Conservation (phyloP, 805 yeast species). For the Wickerhamomyces subpelliculosus region DNA sequence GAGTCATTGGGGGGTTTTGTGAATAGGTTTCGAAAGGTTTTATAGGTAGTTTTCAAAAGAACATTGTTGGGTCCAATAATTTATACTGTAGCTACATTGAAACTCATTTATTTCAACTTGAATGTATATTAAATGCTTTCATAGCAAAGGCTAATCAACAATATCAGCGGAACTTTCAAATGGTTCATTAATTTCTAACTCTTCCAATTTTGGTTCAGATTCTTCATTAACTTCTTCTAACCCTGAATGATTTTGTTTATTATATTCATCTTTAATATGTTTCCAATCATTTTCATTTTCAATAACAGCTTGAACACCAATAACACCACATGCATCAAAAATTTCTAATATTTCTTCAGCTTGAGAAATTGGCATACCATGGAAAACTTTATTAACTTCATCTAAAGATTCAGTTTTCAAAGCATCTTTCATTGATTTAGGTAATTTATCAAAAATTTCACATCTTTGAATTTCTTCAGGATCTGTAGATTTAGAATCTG, state of each 20-base stretch:
- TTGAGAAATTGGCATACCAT: slow-evolving; percentile 59
- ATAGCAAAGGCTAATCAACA: slow-evolving; percentile 25
- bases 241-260: slow-evolving; percentile 9
- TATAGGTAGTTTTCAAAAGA: too few species aligned
- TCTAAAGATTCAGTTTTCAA: slow-evolving; percentile 66
- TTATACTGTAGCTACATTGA: too few species aligned
- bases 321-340: slow-evolving; percentile 75
- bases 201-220: slow-evolving; percentile 8
- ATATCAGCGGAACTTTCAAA: slow-evolving; percentile 27
- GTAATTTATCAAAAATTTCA: slow-evolving; percentile 51
- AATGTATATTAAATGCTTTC: not conserved
- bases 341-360: slow-evolving; percentile 73
- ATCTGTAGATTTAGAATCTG: slow-evolving; percentile 44
- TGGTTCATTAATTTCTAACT: slow-evolving; percentile 10
- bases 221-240: slow-evolving; percentile 5
- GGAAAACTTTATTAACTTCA: slow-evolving; percentile 78
- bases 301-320: slow-evolving; percentile 70
- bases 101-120: too few species aligned
- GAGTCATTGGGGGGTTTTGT: too few species aligned
- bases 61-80: too few species aligned
- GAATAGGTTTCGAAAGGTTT: too few species aligned
- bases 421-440: slow-evolving; percentile 64
- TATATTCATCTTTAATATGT: slow-evolving; percentile 42
- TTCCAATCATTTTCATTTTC: slow-evolving; percentile 70
- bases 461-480: slow-evolving; percentile 35